Conservation (phyloP, 192 early-diverging fungal genomes). For the Linnemannia zychae region DNA sequence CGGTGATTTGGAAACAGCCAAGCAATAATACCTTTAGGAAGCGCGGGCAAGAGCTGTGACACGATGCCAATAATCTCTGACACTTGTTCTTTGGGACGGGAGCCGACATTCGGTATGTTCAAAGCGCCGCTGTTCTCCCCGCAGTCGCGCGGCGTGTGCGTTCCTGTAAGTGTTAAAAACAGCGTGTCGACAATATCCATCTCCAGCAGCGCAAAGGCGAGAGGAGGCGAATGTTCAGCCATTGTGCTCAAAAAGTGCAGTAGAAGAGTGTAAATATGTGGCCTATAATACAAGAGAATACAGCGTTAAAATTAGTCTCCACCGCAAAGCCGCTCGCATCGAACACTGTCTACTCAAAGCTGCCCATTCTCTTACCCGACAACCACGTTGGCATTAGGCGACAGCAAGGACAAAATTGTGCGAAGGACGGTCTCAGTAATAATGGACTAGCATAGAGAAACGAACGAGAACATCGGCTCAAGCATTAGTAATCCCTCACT, state of each 20-base stretch:
- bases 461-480: background rate
- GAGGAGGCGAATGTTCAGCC: constrained; percentile 66
- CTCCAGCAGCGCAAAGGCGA: constrained; percentile 57
- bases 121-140: constrained; percentile 14
- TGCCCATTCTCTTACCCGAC: constrained; percentile 23
- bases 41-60: constrained; percentile 68
- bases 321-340: background rate
- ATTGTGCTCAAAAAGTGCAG: constrained; percentile 69
- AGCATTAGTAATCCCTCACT: background rate
- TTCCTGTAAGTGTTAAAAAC: constrained; percentile 60
- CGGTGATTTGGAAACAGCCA: background rate
- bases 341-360: background rate
- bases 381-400: constrained; percentile 57
- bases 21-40: constrained; percentile 64
- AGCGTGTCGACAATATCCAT: constrained; percentile 60
- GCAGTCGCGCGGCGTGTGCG: constrained; percentile 21
- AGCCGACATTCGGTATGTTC: constrained; percentile 34
- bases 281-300: background rate
- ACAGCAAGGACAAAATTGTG: constrained; percentile 68
- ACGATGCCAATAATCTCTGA: constrained; percentile 70
- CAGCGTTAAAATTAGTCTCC: background rate
- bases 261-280: constrained; percentile 67
- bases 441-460: constrained; percentile 60
- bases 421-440: constrained; percentile 69
- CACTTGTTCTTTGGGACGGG: constrained; percentile 66